Evolutionary conservation across 2,329 filamentous ascomycete species (phyloP).

Genomic region (Gnomoniopsis sp.): DNA sequence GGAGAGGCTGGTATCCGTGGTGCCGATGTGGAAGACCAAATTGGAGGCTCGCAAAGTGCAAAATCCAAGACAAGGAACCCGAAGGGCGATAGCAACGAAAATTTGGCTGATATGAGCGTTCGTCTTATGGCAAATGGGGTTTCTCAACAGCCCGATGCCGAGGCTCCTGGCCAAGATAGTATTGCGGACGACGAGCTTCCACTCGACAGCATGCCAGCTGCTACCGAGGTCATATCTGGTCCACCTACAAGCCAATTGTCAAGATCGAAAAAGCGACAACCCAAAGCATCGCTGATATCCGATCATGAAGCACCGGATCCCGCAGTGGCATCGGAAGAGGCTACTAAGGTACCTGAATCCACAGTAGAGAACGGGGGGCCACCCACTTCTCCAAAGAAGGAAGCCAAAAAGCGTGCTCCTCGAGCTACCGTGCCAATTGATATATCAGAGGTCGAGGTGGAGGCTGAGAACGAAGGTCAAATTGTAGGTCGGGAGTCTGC

Average conservation of each 20-base stretch:
- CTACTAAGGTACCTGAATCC: not conserved
- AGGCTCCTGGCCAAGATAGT: not conserved
- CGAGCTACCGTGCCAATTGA: not conserved
- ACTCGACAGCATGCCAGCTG: conserved; percentile 1
- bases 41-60: not conserved
- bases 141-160: not conserved
- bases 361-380: not conserved
- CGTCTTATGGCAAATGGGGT: not conserved
- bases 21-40: not conserved
- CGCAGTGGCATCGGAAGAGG: not conserved
- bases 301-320: not conserved
- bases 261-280: not conserved
- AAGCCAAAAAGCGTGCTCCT: not conserved
- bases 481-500: not conserved
- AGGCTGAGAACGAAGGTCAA: not conserved
- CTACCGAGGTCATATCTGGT: not conserved
- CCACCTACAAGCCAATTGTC: not conserved
- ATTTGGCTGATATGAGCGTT: not conserved
- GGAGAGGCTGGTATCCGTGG: not conserved
- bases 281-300: not conserved
- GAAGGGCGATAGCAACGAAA: not conserved
- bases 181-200: conserved; percentile 1
- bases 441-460: not conserved
- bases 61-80: not conserved
- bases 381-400: not conserved